Base-by-base conservation (phyloP, 495 filamentous ascomycete species). In the Rostrohypoxylon terebratum region DNA sequence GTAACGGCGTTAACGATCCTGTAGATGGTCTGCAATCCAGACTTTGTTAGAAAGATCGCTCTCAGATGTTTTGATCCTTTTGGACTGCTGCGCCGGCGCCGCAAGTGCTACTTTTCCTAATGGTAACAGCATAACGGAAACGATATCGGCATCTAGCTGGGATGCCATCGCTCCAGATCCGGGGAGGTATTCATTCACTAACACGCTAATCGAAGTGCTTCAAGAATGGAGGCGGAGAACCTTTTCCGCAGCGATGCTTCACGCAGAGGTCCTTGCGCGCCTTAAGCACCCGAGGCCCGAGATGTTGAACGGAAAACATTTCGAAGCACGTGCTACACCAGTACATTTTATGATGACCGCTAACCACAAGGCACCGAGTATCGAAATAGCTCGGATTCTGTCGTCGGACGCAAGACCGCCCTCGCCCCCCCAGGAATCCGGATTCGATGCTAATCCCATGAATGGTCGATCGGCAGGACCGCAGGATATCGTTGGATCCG, bases 321-420 rank as follows among this genome's bases (percentile, higher is more conserved):
- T 84, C 55, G 84, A 87, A 63, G 81, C 83, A 25, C 77, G 84
- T 36, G 77, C 81, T 9, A 87, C 84, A 16, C 84, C 84, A 0
- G 83, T 87, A 6, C 84, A 87, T 67, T 85, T 84, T 54, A 84
- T 86, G 79, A 85, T 85, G 82, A 86, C 84, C 2, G 81, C 82
- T 31, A 83, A 87, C 59, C 81, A 84, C 71, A 84, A 77, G 48
- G 83, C 83, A n/a, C 82, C 81, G 6, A 85, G 83, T 34, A 86
- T 86, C 50, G 84, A 86, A 68, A 68, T 86, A 23, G 76, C 79
- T 33, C 75, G 77, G n/a, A 72, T 83, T 2, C 36, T 80, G 0
- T 73, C 75, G 9, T 47, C 74, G 8, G 72, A 72, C 36, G 59
- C 72, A 20, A 70, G 71, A 9, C 79, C 81, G 0, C 76, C 78